Evolutionary conservation across 805 yeast species (phyloP), one percentile per base, ranked within the genome.

Genomic region (Ogataea neopini): DNA sequence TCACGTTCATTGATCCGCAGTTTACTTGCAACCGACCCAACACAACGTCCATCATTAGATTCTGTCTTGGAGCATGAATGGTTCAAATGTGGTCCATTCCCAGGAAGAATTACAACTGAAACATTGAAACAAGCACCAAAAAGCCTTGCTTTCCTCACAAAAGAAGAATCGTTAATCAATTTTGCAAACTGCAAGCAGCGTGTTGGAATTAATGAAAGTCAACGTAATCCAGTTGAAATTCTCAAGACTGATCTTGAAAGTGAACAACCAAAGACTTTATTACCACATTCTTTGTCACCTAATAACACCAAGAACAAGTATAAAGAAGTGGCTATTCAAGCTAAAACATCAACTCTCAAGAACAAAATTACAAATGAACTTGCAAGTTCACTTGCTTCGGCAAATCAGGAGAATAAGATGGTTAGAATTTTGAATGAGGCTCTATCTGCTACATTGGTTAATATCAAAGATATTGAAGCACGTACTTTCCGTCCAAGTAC

Each of bases 271-370:
- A 78, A 73, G 57, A 68, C 88, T 3, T 76, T 91, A 50, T 73
- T 91, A 57, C 98, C 98, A 30, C 86, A 84, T 58, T 86, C 96
- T 2, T 77, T 91, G 62, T 90, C 97, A 19, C 98, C 98, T 14
- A 92, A 92, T 56, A 90, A 88, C 62, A 89, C 96, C 39, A 86
- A 83, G 63, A 83, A 77, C 67, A 91, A 91, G 70, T 91, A 91
- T 69, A 84, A 84, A 64, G 94, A 86, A 62, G 81, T 84, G 43
- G 53, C 65, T 14, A 18, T 30, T 58, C 33, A 62, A 55, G 45
- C 17, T 6, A 30, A 30, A 14, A 3, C 34, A n/a, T 30, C 34
- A 8, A 59, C 66, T 6, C 57, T 58, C 30, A 61, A 54, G 45
- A 59, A 59, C 36, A 61, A 53, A 33, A 48, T 67, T 39, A 54